phyloP scores from a whole-genome alignment of 2,329 filamentous ascomycete genomes.

The Graphilbum sp. region DNA sequence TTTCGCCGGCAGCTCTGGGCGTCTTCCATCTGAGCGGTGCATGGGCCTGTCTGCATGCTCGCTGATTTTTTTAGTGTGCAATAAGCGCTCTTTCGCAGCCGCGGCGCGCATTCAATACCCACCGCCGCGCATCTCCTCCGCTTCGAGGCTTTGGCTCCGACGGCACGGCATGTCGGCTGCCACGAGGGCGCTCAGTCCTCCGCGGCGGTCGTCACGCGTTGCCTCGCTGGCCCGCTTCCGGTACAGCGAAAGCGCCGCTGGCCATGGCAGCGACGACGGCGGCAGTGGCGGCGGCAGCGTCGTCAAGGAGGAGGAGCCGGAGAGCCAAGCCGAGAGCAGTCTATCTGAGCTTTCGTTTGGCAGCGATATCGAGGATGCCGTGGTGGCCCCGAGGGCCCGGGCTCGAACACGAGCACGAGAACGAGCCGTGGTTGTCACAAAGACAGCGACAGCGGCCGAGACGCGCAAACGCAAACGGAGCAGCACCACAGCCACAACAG shows the following conservation, averaged over 20 bases:
- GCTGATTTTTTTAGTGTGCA: too few species aligned
- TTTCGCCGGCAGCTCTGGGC: too few species aligned
- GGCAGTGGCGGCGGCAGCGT: not conserved
- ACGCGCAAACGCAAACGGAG: constrained; percentile 15
- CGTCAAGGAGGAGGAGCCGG: constrained; percentile 1
- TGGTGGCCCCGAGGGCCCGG: constrained; percentile 7
- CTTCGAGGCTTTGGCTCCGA: not conserved
- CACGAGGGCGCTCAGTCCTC: not conserved
- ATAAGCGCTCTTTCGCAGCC: too few species aligned
- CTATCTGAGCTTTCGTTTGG: constrained; percentile 8
- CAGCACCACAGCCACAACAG: constrained; percentile 15
- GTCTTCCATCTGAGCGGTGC: too few species aligned
- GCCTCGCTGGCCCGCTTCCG: constrained; percentile 8
- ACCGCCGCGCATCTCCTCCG: too few species aligned
- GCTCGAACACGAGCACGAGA: constrained; percentile 2
- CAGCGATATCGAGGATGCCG: constrained; percentile 19
- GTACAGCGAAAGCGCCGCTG: constrained; percentile 7
- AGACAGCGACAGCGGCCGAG: not conserved
- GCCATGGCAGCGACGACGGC: not conserved
- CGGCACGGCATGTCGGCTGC: not conserved
- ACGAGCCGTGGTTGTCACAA: not conserved
- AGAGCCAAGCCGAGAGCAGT: constrained; percentile 4
- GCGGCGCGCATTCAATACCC: not conserved
- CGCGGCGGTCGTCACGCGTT: constrained; percentile 7
- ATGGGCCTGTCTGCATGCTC: too few species aligned